phyloP scores from a whole-genome alignment of 495 filamentous ascomycete species.

The Chaetomium cochliodes region DNA sequence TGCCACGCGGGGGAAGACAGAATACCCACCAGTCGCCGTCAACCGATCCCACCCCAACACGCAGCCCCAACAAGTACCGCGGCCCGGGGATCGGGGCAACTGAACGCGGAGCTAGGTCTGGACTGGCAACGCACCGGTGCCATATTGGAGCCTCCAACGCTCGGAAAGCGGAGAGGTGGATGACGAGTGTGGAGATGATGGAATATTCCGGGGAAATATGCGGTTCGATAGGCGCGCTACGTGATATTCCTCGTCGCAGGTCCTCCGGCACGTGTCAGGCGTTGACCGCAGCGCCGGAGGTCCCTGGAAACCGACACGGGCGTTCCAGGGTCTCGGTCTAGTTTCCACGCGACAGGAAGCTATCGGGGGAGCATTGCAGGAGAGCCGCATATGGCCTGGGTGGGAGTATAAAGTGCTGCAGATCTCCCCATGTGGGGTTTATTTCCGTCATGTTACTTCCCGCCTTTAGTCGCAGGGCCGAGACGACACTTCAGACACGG shows the following conservation, averaged over 20 bases:
- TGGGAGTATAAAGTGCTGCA: conserved; percentile 1
- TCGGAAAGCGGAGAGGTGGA: background rate
- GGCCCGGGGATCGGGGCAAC: background rate
- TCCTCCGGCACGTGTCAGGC: background rate
- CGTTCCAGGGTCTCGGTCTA: background rate
- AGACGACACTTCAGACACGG: background rate
- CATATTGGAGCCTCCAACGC: background rate
- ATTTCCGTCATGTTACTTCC: background rate
- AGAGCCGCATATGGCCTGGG: background rate
- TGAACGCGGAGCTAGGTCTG: background rate
- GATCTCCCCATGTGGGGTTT: conserved; percentile 8
- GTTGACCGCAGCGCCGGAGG: background rate
- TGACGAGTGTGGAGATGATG: background rate
- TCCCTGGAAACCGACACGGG: background rate
- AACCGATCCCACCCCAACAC: background rate
- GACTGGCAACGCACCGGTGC: background rate
- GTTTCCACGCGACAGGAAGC: background rate
- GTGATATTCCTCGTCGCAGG: background rate
- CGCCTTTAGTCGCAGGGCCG: too few species aligned
- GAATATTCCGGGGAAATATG: background rate
- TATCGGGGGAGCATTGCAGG: background rate
- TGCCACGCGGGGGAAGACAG: background rate
- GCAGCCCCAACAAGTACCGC: background rate
- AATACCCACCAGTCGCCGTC: conserved; percentile 16
- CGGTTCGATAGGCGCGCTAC: conserved; percentile 8